phyloP scores from a whole-genome alignment of 2,329 filamentous ascomycete species.

The Colletotrichum sp. region DNA sequence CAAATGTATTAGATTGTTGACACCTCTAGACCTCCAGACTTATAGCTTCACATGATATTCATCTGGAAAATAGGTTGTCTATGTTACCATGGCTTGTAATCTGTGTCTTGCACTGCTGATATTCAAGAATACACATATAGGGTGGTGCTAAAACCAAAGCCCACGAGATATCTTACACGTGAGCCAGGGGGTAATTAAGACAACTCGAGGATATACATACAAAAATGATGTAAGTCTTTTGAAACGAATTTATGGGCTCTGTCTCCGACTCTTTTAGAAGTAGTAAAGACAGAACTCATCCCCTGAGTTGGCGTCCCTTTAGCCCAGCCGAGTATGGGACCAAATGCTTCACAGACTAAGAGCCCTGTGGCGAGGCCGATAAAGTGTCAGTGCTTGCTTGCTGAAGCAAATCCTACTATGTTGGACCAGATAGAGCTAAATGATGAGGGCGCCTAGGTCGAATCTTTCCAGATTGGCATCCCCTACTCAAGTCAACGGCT shows the following conservation, averaged over 20 bases:
- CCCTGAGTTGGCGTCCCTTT: neutral
- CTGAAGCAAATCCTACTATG: neutral
- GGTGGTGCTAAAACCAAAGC: no score
- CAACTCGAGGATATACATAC: no score
- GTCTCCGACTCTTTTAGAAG: neutral
- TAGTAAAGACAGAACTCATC: accelerated
- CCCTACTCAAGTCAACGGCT: no score
- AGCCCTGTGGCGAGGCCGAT: neutral
- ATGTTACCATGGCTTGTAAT: neutral
- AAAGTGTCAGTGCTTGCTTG: neutral
- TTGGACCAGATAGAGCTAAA: neutral
- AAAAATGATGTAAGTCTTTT: no score
- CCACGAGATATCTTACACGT: no score
- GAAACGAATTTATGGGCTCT: no score
- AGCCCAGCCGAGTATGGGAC: neutral
- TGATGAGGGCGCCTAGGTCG: accelerated
- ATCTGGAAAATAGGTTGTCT: neutral
- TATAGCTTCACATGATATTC: neutral
- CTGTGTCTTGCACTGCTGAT: neutral
- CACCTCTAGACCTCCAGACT: accelerated
- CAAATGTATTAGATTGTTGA: neutral
- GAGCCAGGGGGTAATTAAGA: no score
- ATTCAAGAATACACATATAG: neutral
- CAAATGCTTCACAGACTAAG: neutral
- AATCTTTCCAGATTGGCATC: no score